These are phyloP conservation scores for Exsudoporus frostii DNA, from an alignment of 768 basidiomycete genomes.

Conservation along the genomic window DNA sequence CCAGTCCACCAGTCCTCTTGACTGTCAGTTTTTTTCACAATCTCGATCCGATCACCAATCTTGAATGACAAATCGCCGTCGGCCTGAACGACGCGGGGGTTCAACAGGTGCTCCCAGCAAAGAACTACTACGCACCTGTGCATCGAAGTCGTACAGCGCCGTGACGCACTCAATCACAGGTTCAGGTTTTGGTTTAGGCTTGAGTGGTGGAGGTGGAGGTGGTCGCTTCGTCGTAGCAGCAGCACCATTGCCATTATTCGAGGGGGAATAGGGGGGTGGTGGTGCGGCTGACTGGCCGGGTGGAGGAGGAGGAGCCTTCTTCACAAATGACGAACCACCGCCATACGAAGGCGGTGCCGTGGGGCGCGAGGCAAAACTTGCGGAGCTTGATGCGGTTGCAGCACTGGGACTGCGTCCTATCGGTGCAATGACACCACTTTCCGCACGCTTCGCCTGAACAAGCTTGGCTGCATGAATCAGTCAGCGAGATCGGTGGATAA, in stretches of 20 bases:
- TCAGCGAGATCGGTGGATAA: slow-evolving; percentile 6
- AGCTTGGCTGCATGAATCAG: slow-evolving; percentile 50
- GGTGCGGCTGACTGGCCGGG: slow-evolving; percentile 37
- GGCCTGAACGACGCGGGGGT: slow-evolving; percentile 44
- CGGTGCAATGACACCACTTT: slow-evolving; percentile 34
- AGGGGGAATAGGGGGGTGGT: slow-evolving; percentile 37
- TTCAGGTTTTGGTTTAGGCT: slow-evolving; percentile 77
- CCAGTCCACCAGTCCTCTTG: slow-evolving; percentile 99
- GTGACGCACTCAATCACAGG: slow-evolving; percentile 73
- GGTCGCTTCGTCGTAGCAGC: slow-evolving; percentile 60
- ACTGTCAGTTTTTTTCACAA: slow-evolving; percentile 78
- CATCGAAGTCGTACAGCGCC: slow-evolving; percentile 91
- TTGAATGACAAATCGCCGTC: slow-evolving; percentile 91
- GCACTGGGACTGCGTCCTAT: slow-evolving; percentile 29
- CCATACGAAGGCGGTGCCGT: slow-evolving; percentile 24
- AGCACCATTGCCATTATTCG: slow-evolving; percentile 17
- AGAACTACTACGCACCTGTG: slow-evolving; percentile 55
- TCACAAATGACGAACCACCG: slow-evolving; percentile 34
- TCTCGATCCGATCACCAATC: slow-evolving; percentile 86
- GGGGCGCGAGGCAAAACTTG: slow-evolving; percentile 23
- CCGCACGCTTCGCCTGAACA: slow-evolving; percentile 53
- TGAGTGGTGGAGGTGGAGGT: slow-evolving; percentile 89
- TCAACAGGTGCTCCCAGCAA: background rate
- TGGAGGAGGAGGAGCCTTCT: slow-evolving; percentile 41
- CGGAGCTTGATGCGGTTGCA: slow-evolving; percentile 26